A percentile compares a stretch with the other conserved stretches of the same genome.
These are phyloP conservation scores for Loxodes magnus DNA, from an alignment of 73 alveolate species.

Conservation along the genomic window DNA sequence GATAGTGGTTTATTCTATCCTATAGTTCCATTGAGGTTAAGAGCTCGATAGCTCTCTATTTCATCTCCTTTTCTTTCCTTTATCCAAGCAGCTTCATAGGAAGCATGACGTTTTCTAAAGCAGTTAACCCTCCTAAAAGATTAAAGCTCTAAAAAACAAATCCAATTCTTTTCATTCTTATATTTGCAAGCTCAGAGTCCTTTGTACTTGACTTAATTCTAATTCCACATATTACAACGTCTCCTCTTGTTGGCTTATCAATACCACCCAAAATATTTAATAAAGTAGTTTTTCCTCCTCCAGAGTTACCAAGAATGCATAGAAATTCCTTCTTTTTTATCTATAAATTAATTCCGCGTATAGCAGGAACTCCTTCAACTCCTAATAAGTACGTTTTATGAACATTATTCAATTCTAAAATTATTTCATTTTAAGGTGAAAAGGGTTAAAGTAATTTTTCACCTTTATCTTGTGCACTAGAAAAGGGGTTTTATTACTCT, in stretches of 20 bases:
- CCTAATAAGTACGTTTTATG: constrained; percentile 94
- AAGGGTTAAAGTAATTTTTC: too few species aligned
- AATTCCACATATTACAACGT: constrained; percentile 71
- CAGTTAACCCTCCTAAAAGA: constrained; percentile 82
- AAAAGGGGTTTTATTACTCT: too few species aligned
- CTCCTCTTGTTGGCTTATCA: constrained; percentile 95
- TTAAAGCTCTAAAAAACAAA: constrained; percentile 93
- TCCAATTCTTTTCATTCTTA: constrained; percentile 77
- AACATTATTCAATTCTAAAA: constrained; percentile 65
- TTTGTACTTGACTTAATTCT: constrained; percentile 73
- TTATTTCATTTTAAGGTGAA: too few species aligned
- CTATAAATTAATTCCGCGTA: constrained; percentile 87
- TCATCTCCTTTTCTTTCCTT: too few species aligned
- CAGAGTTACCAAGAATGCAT: constrained; percentile 84
- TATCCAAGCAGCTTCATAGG: constrained; percentile 96
- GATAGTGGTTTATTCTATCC: too few species aligned
- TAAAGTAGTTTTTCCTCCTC: constrained; percentile 92
- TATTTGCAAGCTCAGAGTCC: constrained; percentile 75
- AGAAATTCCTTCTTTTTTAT: constrained; percentile 86
- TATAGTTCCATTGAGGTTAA: too few species aligned
- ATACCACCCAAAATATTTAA: constrained; percentile 91
- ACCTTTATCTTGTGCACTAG: too few species aligned
- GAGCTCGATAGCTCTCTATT: too few species aligned
- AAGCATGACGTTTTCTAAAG: constrained; percentile 89
- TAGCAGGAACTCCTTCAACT: constrained; percentile 95